phyloP scores from a whole-genome alignment of 1,284 basidiomycete species.

The Cystobasidium pallidum region DNA sequence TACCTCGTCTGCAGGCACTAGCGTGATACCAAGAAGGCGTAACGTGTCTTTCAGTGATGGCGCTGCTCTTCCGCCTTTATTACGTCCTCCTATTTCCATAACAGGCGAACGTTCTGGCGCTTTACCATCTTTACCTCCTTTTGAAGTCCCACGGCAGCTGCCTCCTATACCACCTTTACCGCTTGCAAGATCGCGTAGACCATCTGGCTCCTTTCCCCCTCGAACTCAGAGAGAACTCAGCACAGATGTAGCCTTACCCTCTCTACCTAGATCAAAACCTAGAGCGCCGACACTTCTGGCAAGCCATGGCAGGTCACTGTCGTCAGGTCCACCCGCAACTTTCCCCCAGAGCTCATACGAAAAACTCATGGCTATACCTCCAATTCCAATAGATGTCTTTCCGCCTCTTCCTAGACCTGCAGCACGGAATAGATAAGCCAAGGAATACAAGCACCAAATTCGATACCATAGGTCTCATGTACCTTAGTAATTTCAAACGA shows the following conservation, averaged over 20 bases:
- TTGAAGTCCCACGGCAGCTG: neutral
- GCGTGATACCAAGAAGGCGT: neutral
- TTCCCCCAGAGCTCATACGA: neutral
- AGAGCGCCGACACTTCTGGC: conserved; percentile 7
- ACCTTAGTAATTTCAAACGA: neutral
- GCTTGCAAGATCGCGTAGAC: neutral
- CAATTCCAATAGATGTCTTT: neutral
- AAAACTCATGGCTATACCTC: neutral
- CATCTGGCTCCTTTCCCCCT: neutral
- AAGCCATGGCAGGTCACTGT: neutral
- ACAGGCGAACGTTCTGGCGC: neutral
- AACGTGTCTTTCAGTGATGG: neutral
- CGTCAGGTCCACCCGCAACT: neutral
- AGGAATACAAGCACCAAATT: no score
- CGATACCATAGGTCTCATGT: neutral
- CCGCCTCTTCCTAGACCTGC: neutral
- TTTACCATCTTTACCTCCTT: neutral
- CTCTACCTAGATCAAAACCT: neutral
- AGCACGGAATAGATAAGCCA: neutral
- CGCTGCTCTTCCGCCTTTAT: neutral
- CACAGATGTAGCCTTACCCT: neutral
- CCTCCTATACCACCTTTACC: neutral
- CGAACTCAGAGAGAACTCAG: no score
- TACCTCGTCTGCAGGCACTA: neutral
- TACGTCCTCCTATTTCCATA: neutral